Evolutionary conservation across 495 filamentous ascomycete species (phyloP), one percentile per base, ranked within the genome.

Genomic region (Saxophila tyrrhenica): DNA sequence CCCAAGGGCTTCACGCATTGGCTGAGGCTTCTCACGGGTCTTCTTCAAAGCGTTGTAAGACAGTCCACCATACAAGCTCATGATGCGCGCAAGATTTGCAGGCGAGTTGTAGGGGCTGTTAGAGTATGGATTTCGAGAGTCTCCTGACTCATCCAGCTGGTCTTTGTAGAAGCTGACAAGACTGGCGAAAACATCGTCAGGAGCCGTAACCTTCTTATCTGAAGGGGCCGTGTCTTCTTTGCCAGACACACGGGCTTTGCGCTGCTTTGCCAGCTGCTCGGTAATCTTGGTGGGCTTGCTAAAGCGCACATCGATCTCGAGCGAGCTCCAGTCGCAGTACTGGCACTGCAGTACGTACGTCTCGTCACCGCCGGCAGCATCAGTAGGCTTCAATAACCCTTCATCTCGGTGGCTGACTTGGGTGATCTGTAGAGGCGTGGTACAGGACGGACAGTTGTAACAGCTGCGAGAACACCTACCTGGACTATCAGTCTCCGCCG

Each of bases 381-480:
- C 51, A 2, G 11, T 44, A 10, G 32, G 53, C 29, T 50, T 55
- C 53, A 55, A 22, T 2, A 29, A 25, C 10, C 10, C 43, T 20
- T 48, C 50, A 19, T 50, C 21, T 35, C 35, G 2, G 5, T 21
- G 21, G 8, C 2, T 42, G 9, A 25, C 20, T 46, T 39, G 16
- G 48, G 76, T 85, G 41, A 94, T 83, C 20, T 81, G 73, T 10
- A 95, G 75, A 20, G 86, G 85, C 1, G 87, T 79, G n/a, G 83
- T 82, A 67, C 92, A 98, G 54, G 85, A 70, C 1, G 92, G 94
- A 61, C 92, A 98, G 64, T 90, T 85, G 73, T 90, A 96, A 68
- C 92, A 98, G 63, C 87, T 95, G 56, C 92, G 78, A 17, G 87
- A 87, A 64, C 92, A 98, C 65, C 92, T 97, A 58, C 39, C 39